phyloP scores from a whole-genome alignment of 164 flowering plant genomes.

The Malania oleifera region DNA sequence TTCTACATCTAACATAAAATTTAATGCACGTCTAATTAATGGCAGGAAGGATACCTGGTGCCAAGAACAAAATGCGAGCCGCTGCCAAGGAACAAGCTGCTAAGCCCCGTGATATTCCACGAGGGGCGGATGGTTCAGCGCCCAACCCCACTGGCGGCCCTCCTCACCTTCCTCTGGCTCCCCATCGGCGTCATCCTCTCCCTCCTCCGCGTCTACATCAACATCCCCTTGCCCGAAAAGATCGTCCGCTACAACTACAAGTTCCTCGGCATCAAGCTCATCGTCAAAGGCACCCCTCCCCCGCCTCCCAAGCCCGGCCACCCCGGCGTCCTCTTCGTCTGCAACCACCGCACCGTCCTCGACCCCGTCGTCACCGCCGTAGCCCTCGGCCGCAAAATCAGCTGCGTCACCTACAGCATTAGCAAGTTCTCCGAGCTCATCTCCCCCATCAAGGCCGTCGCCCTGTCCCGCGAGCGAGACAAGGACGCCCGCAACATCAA shows the following conservation, averaged over 20 bases:
- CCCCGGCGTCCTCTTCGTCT: slow-evolving; percentile 41
- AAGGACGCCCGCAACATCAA: slow-evolving; percentile 63
- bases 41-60: slow-evolving; percentile 82
- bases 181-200: slow-evolving; percentile 65
- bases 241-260: slow-evolving; percentile 45
- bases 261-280: slow-evolving; percentile 55
- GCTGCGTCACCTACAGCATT: slow-evolving; percentile 79
- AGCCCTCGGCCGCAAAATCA: slow-evolving; percentile 61
- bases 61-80: slow-evolving; percentile 54
- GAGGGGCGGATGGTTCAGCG: slow-evolving; percentile 78
- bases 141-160: slow-evolving; percentile 62
- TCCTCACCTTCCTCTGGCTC: slow-evolving; percentile 68
- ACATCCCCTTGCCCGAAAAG: slow-evolving; percentile 56
- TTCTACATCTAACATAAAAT: too few relatives aligned
- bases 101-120: slow-evolving; percentile 67
- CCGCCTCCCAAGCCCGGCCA: slow-evolving; percentile 60
- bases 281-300: slow-evolving; percentile 69
- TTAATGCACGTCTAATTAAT: background rate
- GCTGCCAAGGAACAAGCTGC: slow-evolving; percentile 56
- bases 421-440: slow-evolving; percentile 66
- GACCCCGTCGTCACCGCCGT: slow-evolving; percentile 72
- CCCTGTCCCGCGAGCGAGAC: slow-evolving; percentile 61
- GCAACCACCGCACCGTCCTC: slow-evolving; percentile 48
- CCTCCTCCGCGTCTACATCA: slow-evolving; percentile 50
- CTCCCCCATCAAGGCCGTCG: slow-evolving; percentile 74